A percentile compares a stretch with the other conserved stretches of the same genome.
Conservation (phyloP, 345 rosid genomes). For the Nephelium lappaceum region DNA sequence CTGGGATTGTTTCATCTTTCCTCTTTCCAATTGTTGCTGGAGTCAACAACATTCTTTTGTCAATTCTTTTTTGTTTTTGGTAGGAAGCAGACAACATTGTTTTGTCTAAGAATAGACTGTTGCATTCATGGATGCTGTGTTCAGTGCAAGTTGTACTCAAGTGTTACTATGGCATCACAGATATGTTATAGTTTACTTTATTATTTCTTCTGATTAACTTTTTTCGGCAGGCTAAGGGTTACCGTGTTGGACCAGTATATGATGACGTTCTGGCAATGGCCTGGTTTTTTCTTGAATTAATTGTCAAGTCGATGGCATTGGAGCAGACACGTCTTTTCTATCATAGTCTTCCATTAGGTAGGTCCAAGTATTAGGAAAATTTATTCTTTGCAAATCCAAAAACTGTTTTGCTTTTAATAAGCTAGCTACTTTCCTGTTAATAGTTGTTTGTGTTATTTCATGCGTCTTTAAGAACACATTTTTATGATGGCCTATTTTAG, state of each 20-base stretch:
- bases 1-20: not conserved
- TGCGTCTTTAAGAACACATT: not conserved
- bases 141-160: not conserved
- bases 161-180: not conserved
- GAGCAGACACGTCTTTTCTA: constrained; percentile 92
- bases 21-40: not conserved
- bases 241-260: constrained; percentile 99
- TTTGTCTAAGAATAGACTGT: not conserved
- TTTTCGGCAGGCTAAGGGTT: constrained; percentile 91
- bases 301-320: constrained; percentile 97
- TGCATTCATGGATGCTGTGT: not conserved
- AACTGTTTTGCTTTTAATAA: not conserved
- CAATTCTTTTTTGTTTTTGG: not conserved
- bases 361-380: constrained; percentile 10
- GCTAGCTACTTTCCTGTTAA: not conserved
- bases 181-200: not conserved
- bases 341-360: constrained; percentile 92
- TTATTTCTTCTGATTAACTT: constrained; percentile 10
- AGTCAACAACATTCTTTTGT: not conserved
- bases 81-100: not conserved
- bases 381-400: not conserved
- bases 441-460: not conserved
- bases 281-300: constrained; percentile 98
- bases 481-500: not conserved
- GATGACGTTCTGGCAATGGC: constrained; percentile 99